Conservation (phyloP, 2,329 filamentous ascomycete species). For the Boeremia exigua region DNA sequence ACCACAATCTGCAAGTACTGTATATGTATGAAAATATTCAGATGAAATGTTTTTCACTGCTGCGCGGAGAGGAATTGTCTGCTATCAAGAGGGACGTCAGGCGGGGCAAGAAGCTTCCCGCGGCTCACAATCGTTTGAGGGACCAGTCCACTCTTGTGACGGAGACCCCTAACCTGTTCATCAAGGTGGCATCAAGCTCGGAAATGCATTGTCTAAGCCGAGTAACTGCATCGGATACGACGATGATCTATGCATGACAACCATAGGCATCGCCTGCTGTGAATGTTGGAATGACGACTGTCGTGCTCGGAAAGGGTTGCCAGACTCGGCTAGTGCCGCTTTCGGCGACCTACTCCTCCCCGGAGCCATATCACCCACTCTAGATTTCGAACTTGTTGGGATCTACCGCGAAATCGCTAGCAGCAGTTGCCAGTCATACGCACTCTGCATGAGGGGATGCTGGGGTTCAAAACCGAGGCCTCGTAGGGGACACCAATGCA, state of each 20-base stretch:
- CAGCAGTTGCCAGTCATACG: too few species aligned
- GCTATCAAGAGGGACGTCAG: neutral
- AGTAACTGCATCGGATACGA: neutral
- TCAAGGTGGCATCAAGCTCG: neutral
- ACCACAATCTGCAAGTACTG: neutral
- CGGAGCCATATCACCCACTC: too few species aligned
- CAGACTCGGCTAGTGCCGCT: neutral
- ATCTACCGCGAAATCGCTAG: too few species aligned
- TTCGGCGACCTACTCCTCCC: neutral
- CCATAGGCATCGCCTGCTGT: neutral
- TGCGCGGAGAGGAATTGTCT: neutral
- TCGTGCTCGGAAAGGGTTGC: constrained; percentile 2
- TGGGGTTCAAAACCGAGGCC: too few species aligned
- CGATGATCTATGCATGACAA: neutral
- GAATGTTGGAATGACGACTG: neutral
- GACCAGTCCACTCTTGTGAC: neutral
- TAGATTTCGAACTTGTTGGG: neutral
- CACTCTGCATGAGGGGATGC: too few species aligned
- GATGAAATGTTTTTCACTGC: neutral
- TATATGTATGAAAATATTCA: neutral
- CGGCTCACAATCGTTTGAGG: neutral
- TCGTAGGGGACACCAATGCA: too few species aligned
- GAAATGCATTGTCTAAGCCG: neutral
- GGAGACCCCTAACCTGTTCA: neutral
- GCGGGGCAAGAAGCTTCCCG: constrained; percentile 10